Evolutionary conservation across 192 early-diverging fungal species (phyloP).

Genomic region (Rhizoclosmatium sp.): DNA sequence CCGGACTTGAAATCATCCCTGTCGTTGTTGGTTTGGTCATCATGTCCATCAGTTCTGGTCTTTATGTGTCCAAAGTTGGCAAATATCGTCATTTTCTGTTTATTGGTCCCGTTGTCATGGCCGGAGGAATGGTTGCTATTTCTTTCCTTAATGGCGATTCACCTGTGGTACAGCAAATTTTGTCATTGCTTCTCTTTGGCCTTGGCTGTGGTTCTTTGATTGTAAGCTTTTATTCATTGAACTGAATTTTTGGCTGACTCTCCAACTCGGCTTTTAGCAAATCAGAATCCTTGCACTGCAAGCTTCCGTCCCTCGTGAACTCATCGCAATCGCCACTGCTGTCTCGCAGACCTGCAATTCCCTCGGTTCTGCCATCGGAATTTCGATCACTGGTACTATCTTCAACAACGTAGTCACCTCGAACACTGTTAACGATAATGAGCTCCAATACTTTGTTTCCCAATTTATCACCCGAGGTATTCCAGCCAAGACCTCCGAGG

Average conservation of each 20-base stretch:
- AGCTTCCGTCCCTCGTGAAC: not conserved
- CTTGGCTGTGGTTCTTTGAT: slow-evolving; percentile 76
- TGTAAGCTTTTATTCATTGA: slow-evolving; percentile 56
- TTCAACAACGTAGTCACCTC: slow-evolving; percentile 65
- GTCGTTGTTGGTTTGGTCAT: slow-evolving; percentile 74
- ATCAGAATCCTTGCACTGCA: slow-evolving; percentile 70
- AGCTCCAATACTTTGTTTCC: slow-evolving; percentile 23
- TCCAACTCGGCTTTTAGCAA: slow-evolving; percentile 45
- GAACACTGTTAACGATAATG: slow-evolving; percentile 45
- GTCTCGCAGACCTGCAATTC: not conserved
- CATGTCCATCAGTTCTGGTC: slow-evolving; percentile 59
- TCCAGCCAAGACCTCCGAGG: not conserved
- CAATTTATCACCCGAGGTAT: not conserved
- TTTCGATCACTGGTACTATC: slow-evolving; percentile 70
- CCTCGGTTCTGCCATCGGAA: slow-evolving; percentile 60
- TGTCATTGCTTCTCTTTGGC: slow-evolving; percentile 74
- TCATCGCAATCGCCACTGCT: not conserved
- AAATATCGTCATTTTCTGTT: slow-evolving; percentile 11
- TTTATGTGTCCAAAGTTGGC: slow-evolving; percentile 19
- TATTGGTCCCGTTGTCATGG: slow-evolving; percentile 66
- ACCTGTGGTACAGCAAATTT: slow-evolving; percentile 60
- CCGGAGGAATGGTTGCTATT: slow-evolving; percentile 71
- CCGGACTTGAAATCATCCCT: slow-evolving; percentile 76
- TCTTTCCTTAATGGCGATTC: slow-evolving; percentile 63
- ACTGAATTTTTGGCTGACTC: too few species aligned